These are phyloP conservation scores for Mucor lusitanicus DNA, from an alignment of 371 early-diverging fungal genomes.

Conservation along the genomic window DNA sequence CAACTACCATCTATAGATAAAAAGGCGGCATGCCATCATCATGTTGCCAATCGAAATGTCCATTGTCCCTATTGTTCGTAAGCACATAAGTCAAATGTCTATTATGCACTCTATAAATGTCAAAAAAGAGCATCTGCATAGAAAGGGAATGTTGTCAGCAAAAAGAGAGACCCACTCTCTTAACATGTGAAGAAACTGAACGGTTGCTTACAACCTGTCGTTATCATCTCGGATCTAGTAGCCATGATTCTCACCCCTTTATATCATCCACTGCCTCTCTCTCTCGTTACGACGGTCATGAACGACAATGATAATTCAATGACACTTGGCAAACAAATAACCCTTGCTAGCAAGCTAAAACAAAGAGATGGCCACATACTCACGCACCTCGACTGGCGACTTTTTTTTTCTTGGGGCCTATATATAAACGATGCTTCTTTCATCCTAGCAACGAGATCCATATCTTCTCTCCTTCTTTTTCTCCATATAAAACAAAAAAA, in stretches of 20 bases:
- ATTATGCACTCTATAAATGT: no score
- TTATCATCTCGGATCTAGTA: not conserved
- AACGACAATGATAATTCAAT: conserved; percentile 25
- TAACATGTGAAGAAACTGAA: not conserved
- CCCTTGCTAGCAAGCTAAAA: not conserved
- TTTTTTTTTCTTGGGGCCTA: conserved; percentile 1
- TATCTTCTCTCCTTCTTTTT: not conserved
- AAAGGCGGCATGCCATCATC: no score
- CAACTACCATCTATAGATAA: no score
- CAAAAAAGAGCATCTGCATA: no score
- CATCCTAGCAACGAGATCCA: not conserved
- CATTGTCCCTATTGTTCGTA: no score
- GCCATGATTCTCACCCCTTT: conserved; percentile 3
- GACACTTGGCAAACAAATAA: conserved; percentile 15
- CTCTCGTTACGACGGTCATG: not conserved
- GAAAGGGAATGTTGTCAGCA: conserved; percentile 18
- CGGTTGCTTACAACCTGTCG: not conserved
- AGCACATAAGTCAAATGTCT: no score
- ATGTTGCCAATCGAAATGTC: no score
- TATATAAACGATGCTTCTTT: not conserved
- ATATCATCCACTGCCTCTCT: not conserved
- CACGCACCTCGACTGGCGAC: conserved; percentile 7
- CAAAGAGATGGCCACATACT: not conserved
- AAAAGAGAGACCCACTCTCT: not conserved
- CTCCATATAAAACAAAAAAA: not conserved